phyloP scores from a whole-genome alignment of 495 filamentous ascomycete species.

The Podospora comata region DNA sequence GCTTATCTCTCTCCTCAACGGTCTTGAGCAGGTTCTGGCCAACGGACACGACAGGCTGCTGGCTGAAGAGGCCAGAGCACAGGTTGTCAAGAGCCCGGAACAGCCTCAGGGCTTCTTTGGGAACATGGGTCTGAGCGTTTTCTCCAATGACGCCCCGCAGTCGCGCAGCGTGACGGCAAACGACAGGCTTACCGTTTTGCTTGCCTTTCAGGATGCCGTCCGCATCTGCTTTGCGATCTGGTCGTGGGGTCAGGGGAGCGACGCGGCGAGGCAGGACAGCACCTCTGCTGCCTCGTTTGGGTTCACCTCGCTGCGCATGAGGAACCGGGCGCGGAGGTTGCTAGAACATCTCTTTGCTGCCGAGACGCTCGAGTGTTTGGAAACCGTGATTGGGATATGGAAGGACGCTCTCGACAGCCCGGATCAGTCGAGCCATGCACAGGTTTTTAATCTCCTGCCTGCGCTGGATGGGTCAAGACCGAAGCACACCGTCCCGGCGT shows the following conservation, averaged over 20 bases:
- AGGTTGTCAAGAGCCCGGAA: slow-evolving; percentile 71
- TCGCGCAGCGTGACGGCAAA: slow-evolving; percentile 79
- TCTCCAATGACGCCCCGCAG: slow-evolving; percentile 73
- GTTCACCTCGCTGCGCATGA: slow-evolving; percentile 83
- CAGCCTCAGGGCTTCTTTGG: slow-evolving; percentile 90
- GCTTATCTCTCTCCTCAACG: slow-evolving; percentile 76
- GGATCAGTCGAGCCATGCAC: slow-evolving; percentile 38
- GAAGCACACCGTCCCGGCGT: slow-evolving; percentile 89
- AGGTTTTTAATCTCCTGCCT: slow-evolving; percentile 80
- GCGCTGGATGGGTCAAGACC: slow-evolving; percentile 88
- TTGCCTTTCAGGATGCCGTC: slow-evolving; percentile 96
- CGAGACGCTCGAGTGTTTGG: slow-evolving; percentile 91
- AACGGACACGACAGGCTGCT: slow-evolving; percentile 81
- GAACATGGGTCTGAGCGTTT: slow-evolving; percentile 93
- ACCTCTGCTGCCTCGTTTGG: slow-evolving; percentile 78
- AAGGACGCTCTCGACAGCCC: slow-evolving; percentile 39
- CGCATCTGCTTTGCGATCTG: slow-evolving; percentile 89
- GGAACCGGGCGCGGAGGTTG: slow-evolving; percentile 80
- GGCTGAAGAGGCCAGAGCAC: slow-evolving; percentile 65
- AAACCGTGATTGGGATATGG: slow-evolving; percentile 87
- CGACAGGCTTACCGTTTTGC: slow-evolving; percentile 82
- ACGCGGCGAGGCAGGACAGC: slow-evolving; percentile 55
- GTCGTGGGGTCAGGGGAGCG: slow-evolving; percentile 78
- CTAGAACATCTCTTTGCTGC: slow-evolving; percentile 91
- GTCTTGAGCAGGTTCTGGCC: slow-evolving; percentile 84